phyloP scores from a whole-genome alignment of 2,329 filamentous ascomycete species.

The Sphaerulina vaccinii region DNA sequence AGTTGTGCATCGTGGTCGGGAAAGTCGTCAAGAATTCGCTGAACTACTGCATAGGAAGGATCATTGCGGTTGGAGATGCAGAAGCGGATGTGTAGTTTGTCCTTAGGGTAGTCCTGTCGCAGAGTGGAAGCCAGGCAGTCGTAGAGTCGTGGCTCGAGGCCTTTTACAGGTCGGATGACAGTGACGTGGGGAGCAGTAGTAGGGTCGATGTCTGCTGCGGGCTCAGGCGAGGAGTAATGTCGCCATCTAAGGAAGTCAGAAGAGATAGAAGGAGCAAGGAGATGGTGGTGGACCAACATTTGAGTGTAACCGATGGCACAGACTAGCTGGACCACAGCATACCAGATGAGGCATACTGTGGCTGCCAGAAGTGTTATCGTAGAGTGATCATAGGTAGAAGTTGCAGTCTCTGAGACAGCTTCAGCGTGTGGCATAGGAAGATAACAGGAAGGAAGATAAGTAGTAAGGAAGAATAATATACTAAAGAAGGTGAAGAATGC shows the following conservation, averaged over 20 bases:
- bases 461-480: background rate
- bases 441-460: background rate
- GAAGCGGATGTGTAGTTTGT: conserved; percentile 75
- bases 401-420: conserved; percentile 26
- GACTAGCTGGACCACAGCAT: conserved; percentile 53
- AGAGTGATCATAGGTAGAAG: conserved; percentile 22
- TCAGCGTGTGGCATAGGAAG: conserved; percentile 30
- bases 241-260: conserved; percentile 48
- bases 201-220: conserved; percentile 19
- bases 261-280: background rate
- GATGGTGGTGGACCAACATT: conserved; percentile 47
- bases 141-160: conserved; percentile 83
- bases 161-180: conserved; percentile 89
- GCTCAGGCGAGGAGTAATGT: conserved; percentile 49
- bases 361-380: conserved; percentile 29
- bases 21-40: conserved; percentile 71
- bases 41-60: conserved; percentile 72
- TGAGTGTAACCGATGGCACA: conserved; percentile 59
- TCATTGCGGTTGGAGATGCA: conserved; percentile 76
- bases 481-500: background rate
- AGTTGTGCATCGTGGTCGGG: conserved; percentile 68
- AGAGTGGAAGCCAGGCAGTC: conserved; percentile 89
- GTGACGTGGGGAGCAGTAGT: conserved; percentile 74
- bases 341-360: conserved; percentile 36
- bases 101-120: conserved; percentile 72